These are phyloP conservation scores for Neurospora sp. DNA, from an alignment of 495 filamentous ascomycete genomes.

Conservation along the genomic window DNA sequence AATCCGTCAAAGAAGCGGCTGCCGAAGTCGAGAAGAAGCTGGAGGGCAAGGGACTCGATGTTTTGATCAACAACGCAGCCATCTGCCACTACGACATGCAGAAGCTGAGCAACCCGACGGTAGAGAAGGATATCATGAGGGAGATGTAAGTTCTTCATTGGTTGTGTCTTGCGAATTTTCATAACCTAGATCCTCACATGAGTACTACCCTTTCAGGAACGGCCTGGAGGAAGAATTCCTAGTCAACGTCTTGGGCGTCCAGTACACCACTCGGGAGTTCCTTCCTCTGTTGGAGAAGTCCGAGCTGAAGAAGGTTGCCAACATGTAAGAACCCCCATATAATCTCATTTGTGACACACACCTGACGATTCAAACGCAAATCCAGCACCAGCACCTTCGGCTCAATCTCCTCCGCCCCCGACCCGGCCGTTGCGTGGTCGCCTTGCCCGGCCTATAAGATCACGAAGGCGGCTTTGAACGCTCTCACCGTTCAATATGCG, in stretches of 20 bases:
- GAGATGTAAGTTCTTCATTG: constrained; percentile 3
- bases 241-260: constrained; percentile 35
- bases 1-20: constrained; percentile 21
- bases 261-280: constrained; percentile 33
- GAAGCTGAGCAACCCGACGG: neutral
- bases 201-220: constrained; percentile 5
- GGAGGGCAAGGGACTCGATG: constrained; percentile 25
- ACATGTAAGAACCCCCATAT: constrained; percentile 19
- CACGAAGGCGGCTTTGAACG: constrained; percentile 41
- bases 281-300: constrained; percentile 37
- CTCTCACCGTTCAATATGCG: constrained; percentile 40
- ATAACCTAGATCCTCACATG: neutral
- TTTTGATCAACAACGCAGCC: constrained; percentile 15
- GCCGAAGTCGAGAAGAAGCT: constrained; percentile 17
- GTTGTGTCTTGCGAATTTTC: neutral
- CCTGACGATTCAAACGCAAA: neutral
- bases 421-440: constrained; percentile 6
- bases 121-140: constrained; percentile 1
- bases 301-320: constrained; percentile 34
- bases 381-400: constrained; percentile 30
- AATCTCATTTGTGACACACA: neutral
- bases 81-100: constrained; percentile 14
- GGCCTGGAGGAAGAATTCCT: constrained; percentile 30
- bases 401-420: constrained; percentile 26
- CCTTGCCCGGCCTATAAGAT: constrained; percentile 40